Percentiles rank a stretch among this genome's conserved stretches.
Conservation (phyloP, 176 grass and related monocot species). For the Calamus simplicifolius region DNA sequence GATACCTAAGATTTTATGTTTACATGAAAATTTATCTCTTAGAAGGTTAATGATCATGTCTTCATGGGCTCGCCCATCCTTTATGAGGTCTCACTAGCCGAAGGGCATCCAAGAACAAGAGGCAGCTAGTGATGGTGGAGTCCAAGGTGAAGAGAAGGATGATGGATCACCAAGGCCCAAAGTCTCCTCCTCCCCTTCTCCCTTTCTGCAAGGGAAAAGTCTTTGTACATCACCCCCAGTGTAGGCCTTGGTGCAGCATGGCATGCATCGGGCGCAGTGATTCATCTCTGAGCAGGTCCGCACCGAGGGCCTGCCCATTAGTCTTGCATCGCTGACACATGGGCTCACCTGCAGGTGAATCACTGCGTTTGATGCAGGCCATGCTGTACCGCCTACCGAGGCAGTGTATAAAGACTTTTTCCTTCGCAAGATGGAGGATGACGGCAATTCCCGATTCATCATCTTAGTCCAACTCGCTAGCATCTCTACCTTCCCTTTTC, state of each 20-base stretch:
- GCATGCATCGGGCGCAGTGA: no score
- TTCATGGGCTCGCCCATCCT: constrained; percentile 2
- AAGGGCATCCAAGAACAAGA: background rate
- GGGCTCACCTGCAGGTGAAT: no score
- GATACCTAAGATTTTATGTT: no score
- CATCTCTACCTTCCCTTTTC: constrained; percentile 8
- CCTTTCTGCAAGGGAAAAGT: constrained; percentile 37
- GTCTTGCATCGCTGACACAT: no score
- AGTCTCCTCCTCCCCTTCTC: constrained; percentile 32
- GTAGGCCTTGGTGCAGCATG: no score
- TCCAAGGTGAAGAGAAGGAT: constrained; percentile 45
- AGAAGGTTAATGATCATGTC: background rate
- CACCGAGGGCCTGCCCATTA: no score
- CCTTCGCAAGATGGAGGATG: constrained; percentile 66
- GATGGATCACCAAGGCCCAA: constrained; percentile 40
- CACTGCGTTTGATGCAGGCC: no score
- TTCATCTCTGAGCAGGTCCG: no score
- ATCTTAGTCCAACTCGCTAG: constrained; percentile 83
- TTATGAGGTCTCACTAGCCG: background rate
- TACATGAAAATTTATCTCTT: no score
- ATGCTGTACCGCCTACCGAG: no score
- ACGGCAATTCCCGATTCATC: constrained; percentile 80
- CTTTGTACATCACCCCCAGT: no score
- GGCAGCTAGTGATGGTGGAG: constrained; percentile 43
- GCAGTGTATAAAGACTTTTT: no score